Evolutionary conservation across 345 rosid species (phyloP), one percentile per base, ranked within the genome.

Genomic region (Iberis pinnata): DNA sequence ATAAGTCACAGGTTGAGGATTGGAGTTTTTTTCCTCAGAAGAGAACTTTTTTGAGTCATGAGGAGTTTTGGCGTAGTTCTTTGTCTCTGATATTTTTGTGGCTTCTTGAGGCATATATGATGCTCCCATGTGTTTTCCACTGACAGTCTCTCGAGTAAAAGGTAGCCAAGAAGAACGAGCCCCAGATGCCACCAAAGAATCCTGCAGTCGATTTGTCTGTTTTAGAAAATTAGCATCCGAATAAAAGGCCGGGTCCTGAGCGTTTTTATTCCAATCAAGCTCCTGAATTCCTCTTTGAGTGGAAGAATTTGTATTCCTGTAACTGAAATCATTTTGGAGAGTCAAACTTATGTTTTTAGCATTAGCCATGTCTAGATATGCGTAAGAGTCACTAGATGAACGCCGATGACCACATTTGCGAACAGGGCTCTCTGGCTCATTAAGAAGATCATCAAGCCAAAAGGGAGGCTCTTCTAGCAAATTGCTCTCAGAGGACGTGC

Each of bases 361-460:
- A 66, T 82, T 83, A 64, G 78, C 73, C 61, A 57, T 65, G 65
- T 83, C 97, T 58, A 80, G 16, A 48, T 93, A 93, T 0, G 99
- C 89, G 65, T 80, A 88, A 31, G 99, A 85, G 73, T 93, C 99
- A 62, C 99, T 93, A 5, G 99, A 93, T 27, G 97, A 93, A 25
- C 99, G 95, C 46, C 99, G 70, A 75, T 93, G 99, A 70, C 89
- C 86, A 27, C 87, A 93, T 79, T 64, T 79, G 14, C 80, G 81
- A 14, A 78, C 94, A 46, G 97, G 97, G 37, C 86, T 93, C 53
- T 93, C 97, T 0, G 97, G 99, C 70, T 93, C 99, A 20, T 88
- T 82, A 56, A 93, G 95, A 49, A 88, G 89, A 77, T 93, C 99
- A 78, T 93, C 99, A 52, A 88, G 90, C 99, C 99, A 93, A 54